Conservation (phyloP, 495 filamentous ascomycete species). For the Xeromyces bisporus region DNA sequence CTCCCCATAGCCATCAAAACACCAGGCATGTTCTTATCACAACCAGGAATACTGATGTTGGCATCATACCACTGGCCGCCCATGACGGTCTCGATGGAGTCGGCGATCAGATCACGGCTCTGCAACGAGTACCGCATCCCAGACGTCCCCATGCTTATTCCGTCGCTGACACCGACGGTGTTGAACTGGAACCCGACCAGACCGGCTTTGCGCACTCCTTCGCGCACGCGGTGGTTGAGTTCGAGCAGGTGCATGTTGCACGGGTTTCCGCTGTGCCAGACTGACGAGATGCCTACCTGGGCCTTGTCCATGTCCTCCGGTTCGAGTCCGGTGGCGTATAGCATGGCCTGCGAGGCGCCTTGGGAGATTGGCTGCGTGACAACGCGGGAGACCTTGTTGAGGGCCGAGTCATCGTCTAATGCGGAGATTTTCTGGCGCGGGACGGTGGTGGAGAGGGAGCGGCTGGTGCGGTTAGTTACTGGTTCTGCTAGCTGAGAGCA, state of each 20-base stretch:
- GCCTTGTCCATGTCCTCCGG: conserved; percentile 82
- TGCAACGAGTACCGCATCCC: conserved; percentile 94
- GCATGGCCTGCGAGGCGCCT: conserved; percentile 96
- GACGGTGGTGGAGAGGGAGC: conserved; percentile 31
- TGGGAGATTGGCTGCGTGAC: conserved; percentile 96
- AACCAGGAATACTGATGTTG: conserved; percentile 95
- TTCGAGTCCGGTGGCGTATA: conserved; percentile 80
- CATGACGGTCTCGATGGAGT: conserved; percentile 98
- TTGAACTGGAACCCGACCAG: conserved; percentile 88
- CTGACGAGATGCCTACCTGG: conserved; percentile 90
- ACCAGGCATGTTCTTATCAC: conserved; percentile 99
- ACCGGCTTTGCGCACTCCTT: conserved; percentile 68
- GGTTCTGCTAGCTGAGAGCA: too few relatives aligned
- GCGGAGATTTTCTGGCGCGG: conserved; percentile 23
- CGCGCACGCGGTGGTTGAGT: conserved; percentile 63
- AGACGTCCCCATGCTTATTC: conserved; percentile 37
- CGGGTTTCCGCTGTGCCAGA: conserved; percentile 80
- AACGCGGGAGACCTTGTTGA: conserved; percentile 67
- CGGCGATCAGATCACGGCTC: conserved; percentile 88
- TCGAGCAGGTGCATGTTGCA: conserved; percentile 98
- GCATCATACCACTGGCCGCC: conserved; percentile 98
- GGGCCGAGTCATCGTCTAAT: conserved; percentile 15
- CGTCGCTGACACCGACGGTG: conserved; percentile 79
- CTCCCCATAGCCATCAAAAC: conserved; percentile 96
- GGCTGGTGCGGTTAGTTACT: too few relatives aligned